These are phyloP conservation scores for Hapsidospora chrysogenum DNA, from an alignment of 495 filamentous ascomycete genomes.

Conservation along the genomic window DNA sequence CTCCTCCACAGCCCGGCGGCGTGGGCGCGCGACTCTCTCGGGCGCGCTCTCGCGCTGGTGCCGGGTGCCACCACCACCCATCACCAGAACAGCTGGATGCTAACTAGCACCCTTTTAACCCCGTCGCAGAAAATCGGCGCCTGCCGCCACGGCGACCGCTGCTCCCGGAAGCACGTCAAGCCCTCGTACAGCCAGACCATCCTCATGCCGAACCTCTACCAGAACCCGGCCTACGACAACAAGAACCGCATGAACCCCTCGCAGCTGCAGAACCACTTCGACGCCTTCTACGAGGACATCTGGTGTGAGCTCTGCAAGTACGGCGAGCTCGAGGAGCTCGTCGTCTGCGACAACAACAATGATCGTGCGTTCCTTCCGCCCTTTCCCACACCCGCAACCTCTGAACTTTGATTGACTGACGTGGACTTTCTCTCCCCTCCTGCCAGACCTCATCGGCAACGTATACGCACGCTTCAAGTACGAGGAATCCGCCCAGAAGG, in stretches of 20 bases:
- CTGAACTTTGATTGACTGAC: background rate
- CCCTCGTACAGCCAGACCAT: constrained; percentile 95
- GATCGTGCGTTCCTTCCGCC: constrained; percentile 46
- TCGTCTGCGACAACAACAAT: constrained; percentile 92
- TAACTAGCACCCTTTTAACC: background rate
- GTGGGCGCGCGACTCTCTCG: constrained; percentile 4
- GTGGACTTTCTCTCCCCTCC: too few species aligned
- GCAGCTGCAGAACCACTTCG: constrained; percentile 97
- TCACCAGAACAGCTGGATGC: background rate
- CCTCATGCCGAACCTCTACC: constrained; percentile 95
- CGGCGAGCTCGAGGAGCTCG: constrained; percentile 76
- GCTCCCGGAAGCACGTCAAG: constrained; percentile 96
- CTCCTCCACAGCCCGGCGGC: background rate
- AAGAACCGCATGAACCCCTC: constrained; percentile 90
- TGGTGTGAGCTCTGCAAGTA: constrained; percentile 99
- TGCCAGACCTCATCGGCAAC: constrained; percentile 86
- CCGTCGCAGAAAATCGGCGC: constrained; percentile 77
- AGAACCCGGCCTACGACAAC: constrained; percentile 94
- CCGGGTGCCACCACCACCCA: too few species aligned
- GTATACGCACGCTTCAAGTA: constrained; percentile 99
- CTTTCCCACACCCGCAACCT: background rate
- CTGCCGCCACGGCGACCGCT: constrained; percentile 94
- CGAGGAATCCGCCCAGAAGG: constrained; percentile 85
- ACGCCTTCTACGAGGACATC: constrained; percentile 98
- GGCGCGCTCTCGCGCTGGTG: too few species aligned